Percentiles rank a stretch among this genome's conserved stretches.
phyloP scores from a whole-genome alignment of 2,329 filamentous ascomycete genomes.

The Coniella vitis region DNA sequence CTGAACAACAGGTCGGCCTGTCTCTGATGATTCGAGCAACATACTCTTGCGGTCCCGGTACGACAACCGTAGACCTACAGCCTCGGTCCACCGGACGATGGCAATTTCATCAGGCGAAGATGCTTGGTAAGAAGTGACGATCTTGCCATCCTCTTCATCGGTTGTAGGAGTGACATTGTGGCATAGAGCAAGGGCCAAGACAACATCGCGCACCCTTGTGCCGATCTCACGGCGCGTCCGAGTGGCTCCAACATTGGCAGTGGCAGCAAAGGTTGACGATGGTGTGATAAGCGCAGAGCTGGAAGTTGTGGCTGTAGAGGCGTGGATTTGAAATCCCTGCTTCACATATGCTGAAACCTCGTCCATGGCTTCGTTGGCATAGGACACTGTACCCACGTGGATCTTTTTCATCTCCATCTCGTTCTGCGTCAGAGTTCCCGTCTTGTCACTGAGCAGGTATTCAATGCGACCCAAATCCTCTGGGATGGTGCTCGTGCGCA shows the following conservation, averaged over 20 bases:
- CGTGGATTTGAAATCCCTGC: slow-evolving; percentile 65
- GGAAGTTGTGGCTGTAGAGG: slow-evolving; percentile 37
- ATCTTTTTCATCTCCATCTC: slow-evolving; percentile 99
- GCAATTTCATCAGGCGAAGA: slow-evolving; percentile 98
- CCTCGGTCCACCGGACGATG: slow-evolving; percentile 92
- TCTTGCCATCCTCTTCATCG: slow-evolving; percentile 73
- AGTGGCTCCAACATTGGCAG: slow-evolving; percentile 58
- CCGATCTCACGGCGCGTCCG: slow-evolving; percentile 90
- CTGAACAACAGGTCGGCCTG: slow-evolving; percentile 67
- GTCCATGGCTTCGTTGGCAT: slow-evolving; percentile 98
- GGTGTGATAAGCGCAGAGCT: slow-evolving; percentile 61
- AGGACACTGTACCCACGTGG: slow-evolving; percentile 95
- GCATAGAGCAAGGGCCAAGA: slow-evolving; percentile 85
- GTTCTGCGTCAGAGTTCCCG: slow-evolving; percentile 95
- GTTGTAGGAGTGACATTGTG: slow-evolving; percentile 94
- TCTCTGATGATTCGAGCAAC: slow-evolving; percentile 69
- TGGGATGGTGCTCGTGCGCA: slow-evolving; percentile 93
- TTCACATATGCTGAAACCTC: slow-evolving; percentile 82
- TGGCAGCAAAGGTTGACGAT: slow-evolving; percentile 61
- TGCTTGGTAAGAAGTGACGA: slow-evolving; percentile 83
- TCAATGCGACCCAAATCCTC: slow-evolving; percentile 94
- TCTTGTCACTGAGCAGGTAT: slow-evolving; percentile 94
- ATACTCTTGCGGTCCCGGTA: slow-evolving; percentile 86
- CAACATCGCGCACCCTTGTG: slow-evolving; percentile 83
- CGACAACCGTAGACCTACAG: slow-evolving; percentile 76